These are phyloP conservation scores for Arthrobotrys entomopaga DNA, from an alignment of 2,329 filamentous ascomycete species.

Conservation along the genomic window DNA sequence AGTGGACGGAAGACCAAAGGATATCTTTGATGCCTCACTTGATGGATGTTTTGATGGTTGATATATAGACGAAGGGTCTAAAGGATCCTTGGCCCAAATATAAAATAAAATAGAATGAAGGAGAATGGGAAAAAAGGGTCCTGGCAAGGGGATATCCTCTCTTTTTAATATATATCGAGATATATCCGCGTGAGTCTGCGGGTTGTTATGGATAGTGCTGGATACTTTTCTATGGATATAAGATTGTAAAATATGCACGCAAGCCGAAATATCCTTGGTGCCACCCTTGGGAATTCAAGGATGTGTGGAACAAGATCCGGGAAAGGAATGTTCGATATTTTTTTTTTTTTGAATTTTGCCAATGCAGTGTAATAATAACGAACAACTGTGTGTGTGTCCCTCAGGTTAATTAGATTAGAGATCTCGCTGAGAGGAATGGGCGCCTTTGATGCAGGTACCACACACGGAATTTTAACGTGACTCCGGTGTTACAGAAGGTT, in stretches of 20 bases:
- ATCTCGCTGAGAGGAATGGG: conserved; percentile 23
- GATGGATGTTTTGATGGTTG: conserved; percentile 20
- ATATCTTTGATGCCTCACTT: conserved; percentile 30
- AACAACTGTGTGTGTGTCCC: conserved; percentile 35
- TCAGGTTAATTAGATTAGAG: conserved; percentile 42
- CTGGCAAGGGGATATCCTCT: conserved; percentile 22
- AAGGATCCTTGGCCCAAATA: conserved; percentile 24
- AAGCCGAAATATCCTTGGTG: conserved; percentile 54
- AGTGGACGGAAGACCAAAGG: conserved; percentile 51
- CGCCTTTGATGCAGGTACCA: conserved; percentile 31
- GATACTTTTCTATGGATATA: conserved; percentile 5
- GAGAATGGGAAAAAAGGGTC: conserved; percentile 19
- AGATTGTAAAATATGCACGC: conserved; percentile 54
- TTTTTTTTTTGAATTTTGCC: too few species aligned
- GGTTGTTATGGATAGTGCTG: neutral
- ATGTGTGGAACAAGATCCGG: conserved; percentile 53
- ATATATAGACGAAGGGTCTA: conserved; percentile 47
- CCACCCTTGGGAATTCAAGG: conserved; percentile 50
- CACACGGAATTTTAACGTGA: conserved; percentile 1
- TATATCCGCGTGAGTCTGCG: conserved; percentile 12
- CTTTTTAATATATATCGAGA: conserved; percentile 43
- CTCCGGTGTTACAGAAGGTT: neutral
- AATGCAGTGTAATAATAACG: conserved; percentile 22
- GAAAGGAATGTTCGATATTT: conserved; percentile 54
- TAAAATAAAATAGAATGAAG: conserved; percentile 16